These are phyloP conservation scores for Metarhizium guizhouense DNA, from an alignment of 2,329 filamentous ascomycete species.

Conservation along the genomic window DNA sequence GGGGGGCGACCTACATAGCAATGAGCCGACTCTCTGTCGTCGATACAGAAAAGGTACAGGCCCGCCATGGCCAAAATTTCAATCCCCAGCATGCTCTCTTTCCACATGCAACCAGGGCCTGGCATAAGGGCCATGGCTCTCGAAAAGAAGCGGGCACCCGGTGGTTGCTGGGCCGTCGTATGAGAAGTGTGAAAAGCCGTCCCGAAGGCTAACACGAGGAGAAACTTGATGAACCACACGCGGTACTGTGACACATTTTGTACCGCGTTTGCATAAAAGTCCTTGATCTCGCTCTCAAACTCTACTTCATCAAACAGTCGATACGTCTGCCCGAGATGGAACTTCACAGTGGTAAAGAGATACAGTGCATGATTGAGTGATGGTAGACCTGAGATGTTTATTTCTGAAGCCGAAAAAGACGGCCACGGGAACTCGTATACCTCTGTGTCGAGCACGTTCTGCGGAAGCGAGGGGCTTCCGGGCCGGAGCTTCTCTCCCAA, in stretches of 20 bases:
- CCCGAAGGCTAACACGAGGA: conserved; percentile 36
- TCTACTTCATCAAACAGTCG: not conserved
- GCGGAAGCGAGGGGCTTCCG: not conserved
- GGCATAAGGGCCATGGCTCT: conserved; percentile 28
- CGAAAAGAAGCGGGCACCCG: conserved; percentile 22
- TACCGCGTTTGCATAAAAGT: conserved; percentile 14
- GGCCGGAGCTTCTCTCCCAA: not conserved
- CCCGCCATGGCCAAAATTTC: conserved; percentile 26
- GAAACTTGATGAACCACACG: conserved; percentile 42
- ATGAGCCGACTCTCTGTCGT: conserved; percentile 25
- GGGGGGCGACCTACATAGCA: conserved; percentile 14
- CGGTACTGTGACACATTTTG: conserved; percentile 11
- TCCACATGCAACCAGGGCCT: conserved; percentile 23
- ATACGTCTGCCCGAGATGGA: not conserved
- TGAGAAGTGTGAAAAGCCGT: conserved; percentile 16
- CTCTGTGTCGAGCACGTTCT: not conserved
- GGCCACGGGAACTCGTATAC: not conserved
- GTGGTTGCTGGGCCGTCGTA: conserved; percentile 15
- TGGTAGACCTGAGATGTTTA: not conserved
- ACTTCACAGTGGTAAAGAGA: not conserved
- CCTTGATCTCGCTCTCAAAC: not conserved
- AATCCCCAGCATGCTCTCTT: conserved; percentile 27
- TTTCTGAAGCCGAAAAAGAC: not conserved
- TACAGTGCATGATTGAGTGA: not conserved
- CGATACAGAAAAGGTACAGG: conserved; percentile 28